phyloP scores from a whole-genome alignment of 148 eudicot species.

The Diospyros lotus region DNA sequence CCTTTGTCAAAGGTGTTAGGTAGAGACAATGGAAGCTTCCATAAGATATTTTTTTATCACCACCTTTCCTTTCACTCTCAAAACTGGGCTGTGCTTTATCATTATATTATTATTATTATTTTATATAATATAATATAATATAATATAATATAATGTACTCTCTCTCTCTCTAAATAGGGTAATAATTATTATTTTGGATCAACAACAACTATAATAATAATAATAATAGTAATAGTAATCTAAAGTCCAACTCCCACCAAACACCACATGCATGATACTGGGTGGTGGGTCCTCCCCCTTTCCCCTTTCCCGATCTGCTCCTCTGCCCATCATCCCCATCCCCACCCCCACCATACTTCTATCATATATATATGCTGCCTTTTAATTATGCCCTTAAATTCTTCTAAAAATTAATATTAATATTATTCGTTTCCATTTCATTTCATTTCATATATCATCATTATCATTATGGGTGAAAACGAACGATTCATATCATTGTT shows the following conservation, averaged over 20 bases:
- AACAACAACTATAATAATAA: too few species aligned
- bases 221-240: background rate
- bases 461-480: too few species aligned
- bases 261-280: constrained; percentile 18
- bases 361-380: too few species aligned
- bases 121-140: background rate
- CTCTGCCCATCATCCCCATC: background rate
- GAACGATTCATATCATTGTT: too few species aligned
- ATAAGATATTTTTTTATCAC: constrained; percentile 21
- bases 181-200: background rate
- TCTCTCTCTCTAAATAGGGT: background rate
- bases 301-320: background rate
- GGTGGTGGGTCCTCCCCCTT: constrained; percentile 7
- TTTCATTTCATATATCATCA: too few species aligned
- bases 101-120: background rate
- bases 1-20: constrained; percentile 39
- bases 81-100: background rate
- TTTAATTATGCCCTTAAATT: too few species aligned
- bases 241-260: constrained; percentile 13
- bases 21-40: constrained; percentile 53
- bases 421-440: too few species aligned
- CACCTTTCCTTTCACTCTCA: background rate
- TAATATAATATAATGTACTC: background rate
- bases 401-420: too few species aligned
- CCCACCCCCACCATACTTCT: background rate